These are phyloP conservation scores for Ligustrum vulgare DNA, from an alignment of 257 asterid genomes.

Conservation along the genomic window DNA sequence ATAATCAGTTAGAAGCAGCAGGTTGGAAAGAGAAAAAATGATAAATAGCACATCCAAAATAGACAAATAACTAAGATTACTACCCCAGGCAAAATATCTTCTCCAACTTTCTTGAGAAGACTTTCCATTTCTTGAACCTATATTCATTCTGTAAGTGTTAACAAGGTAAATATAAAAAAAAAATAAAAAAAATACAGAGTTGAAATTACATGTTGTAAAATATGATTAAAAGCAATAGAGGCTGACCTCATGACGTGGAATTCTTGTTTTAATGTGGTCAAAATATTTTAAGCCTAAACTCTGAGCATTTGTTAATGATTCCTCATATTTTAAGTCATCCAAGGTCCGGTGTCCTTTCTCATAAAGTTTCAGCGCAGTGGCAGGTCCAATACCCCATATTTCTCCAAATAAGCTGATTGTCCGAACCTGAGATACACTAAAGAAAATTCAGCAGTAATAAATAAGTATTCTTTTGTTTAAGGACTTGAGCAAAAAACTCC, in stretches of 20 bases:
- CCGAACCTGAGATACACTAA: conserved; percentile 51
- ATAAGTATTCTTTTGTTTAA: background rate
- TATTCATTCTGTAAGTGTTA: conserved; percentile 7
- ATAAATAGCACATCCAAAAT: conserved; percentile 13
- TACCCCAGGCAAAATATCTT: conserved; percentile 84
- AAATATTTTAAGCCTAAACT: conserved; percentile 80
- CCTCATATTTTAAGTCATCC: conserved; percentile 71
- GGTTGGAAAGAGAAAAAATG: conserved; percentile 1
- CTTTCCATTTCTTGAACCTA: conserved; percentile 89
- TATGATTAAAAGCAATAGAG: conserved; percentile 11
- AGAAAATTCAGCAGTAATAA: conserved; percentile 18
- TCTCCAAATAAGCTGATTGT: conserved; percentile 92
- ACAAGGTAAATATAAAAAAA: background rate
- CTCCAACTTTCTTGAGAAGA: conserved; percentile 68
- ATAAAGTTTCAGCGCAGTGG: conserved; percentile 81
- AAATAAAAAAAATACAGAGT: background rate
- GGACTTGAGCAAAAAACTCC: conserved; percentile 11
- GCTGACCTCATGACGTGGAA: conserved; percentile 84
- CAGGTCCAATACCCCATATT: conserved; percentile 96
- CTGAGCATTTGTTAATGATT: conserved; percentile 71
- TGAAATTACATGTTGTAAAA: conserved; percentile 2
- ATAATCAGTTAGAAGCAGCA: background rate
- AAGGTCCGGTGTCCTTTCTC: conserved; percentile 90
- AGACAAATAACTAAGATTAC: conserved; percentile 31
- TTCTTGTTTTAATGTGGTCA: conserved; percentile 80